Base-by-base conservation (phyloP, 2,329 filamentous ascomycete species). In the Aspergillus viridinutans region DNA sequence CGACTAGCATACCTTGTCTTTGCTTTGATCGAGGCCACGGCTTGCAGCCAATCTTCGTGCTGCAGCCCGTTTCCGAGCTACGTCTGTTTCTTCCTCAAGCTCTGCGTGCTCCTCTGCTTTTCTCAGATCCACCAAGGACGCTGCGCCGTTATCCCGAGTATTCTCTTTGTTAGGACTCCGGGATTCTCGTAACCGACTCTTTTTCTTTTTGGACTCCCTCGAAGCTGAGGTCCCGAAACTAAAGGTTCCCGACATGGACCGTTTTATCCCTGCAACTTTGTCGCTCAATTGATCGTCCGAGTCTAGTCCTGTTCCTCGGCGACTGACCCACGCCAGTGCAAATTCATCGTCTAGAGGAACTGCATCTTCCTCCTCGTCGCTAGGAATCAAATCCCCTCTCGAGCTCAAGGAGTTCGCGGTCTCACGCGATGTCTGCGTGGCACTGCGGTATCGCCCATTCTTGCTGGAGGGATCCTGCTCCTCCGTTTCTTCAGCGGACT, bases 271-370 rank as follows among this genome's bases (percentile, higher is more conserved):
- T 26, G 68, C 69, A 8, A 76, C 85, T 61, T 83, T 88, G 49
- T 82, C 84, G 66, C 88, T 92, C 63, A 87, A 87, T 49, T 83
- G 82, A 67, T 91, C 89, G 56, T 94, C 91, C 17, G 78, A 78
- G 45, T 77, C 78, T 29, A 78, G 71, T 3, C 76, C 76, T 1
- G 82, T 85, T n/a, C 82, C 83, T 62, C 88, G 85, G 53, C 89
- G 84, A 58, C 92, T 61, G 3, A 54, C 87, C 59, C 97, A 80
- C 3, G 87, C 85, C 71, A 96, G 87, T 2, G 92, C 90, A 65
- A 97, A 95, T 68, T 97, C 92, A 69, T 97, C 93, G 66, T 93
- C 90, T 20, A 97, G 77, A 12, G 92, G 90, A n/a, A 96, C 85
- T 0, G 93, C 93, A 74, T 97, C 93, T 71, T 96, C 92, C 61